Conservation (phyloP, 176 grass and related monocot species). For the Musa troglodytarum region DNA sequence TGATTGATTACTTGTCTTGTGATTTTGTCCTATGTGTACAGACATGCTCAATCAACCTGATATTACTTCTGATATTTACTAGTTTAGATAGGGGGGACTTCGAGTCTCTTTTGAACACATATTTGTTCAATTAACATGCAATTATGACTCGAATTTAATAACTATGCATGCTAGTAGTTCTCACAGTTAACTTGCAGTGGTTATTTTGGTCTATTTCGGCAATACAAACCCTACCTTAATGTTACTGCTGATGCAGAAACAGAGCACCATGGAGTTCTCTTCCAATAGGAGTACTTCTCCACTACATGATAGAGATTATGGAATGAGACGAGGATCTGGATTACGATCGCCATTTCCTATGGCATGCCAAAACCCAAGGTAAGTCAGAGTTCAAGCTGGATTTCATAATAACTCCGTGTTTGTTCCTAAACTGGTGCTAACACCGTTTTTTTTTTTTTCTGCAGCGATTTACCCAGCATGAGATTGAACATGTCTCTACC, state of each 20-base stretch:
- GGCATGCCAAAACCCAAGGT: constrained; percentile 34
- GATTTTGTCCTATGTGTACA: no score
- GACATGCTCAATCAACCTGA: no score
- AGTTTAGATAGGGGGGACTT: no score
- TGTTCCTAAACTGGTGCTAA: not conserved
- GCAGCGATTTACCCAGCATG: constrained; percentile 37
- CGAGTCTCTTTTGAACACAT: no score
- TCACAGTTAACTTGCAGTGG: not conserved
- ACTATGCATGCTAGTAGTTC: not conserved
- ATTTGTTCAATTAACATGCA: no score
- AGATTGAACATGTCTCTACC: constrained; percentile 78
- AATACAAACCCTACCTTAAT: not conserved
- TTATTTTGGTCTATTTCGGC: not conserved
- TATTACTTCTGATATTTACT: no score
- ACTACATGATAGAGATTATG: constrained; percentile 38
- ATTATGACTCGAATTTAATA: no score
- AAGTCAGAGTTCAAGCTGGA: constrained; percentile 26
- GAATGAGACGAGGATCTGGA: constrained; percentile 26
- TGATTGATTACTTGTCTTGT: no score
- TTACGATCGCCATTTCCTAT: constrained; percentile 38
- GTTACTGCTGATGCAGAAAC: constrained; percentile 31
- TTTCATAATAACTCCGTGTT: not conserved
- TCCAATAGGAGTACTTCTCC: constrained; percentile 73
- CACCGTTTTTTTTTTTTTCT: not conserved
- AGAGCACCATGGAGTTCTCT: constrained; percentile 26